phyloP scores from a whole-genome alignment of 225 moss, liverwort and hornwort genomes.

The Antitrichia curtipendula region DNA sequence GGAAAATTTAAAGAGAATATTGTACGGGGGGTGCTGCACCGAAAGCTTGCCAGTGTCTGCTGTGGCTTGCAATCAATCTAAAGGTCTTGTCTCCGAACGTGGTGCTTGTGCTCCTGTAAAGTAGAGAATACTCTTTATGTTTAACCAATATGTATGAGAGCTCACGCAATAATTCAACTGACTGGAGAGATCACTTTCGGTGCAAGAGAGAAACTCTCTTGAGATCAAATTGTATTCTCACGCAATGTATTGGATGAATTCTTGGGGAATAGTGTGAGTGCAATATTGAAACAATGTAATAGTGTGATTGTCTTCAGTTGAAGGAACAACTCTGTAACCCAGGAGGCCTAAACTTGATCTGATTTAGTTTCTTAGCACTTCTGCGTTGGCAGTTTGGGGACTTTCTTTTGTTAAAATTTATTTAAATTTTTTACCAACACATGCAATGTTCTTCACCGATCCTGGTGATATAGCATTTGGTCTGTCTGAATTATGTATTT shows the following conservation, averaged over 20 bases:
- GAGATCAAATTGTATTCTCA: background rate
- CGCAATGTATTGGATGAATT: background rate
- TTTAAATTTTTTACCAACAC: background rate
- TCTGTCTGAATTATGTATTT: background rate
- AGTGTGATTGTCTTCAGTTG: background rate
- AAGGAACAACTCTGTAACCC: background rate
- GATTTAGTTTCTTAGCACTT: background rate
- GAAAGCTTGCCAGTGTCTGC: background rate
- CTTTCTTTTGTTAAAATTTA: background rate
- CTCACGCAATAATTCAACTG: background rate
- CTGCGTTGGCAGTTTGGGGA: background rate
- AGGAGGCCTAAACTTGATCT: too few species aligned
- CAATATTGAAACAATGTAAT: background rate
- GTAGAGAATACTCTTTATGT: background rate
- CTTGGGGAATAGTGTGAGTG: background rate
- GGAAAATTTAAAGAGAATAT: background rate
- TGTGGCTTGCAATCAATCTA: background rate
- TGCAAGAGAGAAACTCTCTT: background rate
- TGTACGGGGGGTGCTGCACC: background rate
- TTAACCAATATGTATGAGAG: background rate
- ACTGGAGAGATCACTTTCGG: background rate
- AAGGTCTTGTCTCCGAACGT: background rate
- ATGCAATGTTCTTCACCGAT: background rate
- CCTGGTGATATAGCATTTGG: background rate
- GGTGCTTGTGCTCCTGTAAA: background rate